Base-by-base conservation (phyloP, 805 yeast genomes). In the Candida suzukii region DNA sequence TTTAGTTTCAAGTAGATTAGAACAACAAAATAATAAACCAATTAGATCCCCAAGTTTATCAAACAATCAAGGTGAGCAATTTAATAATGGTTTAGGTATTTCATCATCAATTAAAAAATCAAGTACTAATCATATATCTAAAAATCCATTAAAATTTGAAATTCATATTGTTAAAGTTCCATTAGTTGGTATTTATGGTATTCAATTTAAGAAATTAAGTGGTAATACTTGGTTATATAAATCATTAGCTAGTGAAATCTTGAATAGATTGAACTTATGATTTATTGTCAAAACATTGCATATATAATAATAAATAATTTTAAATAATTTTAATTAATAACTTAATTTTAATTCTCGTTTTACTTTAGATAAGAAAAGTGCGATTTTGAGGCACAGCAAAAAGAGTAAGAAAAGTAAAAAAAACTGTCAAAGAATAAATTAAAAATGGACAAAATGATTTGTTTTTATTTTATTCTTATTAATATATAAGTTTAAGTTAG, bases 151-250 rank as follows among this genome's bases (percentile, higher is more conserved):
- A 54, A 80, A 83, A 54, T 90, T 90, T 62, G 97, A 91, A 58
- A 85, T 91, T 47, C 88, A 85, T 58, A 80, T 90, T 47, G 97
- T 90, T 32, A 88, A 88, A 58, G 95, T 90, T 37, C 95, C 96
- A 36, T 72, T 90, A 49, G 84, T 90, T 41, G 88, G 95, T 4
- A 69, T 91, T 45, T 88, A 84, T 49, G 98, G 98, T 62, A 90
- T 90, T 37, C 97, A 91, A 60, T 88, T 90, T 68, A 91, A 91
- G 71, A 90, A 90, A 59, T 73, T 90, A 25, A 74, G 85, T 43
- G 98, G 98, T 54, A 88, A 91, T 59, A 87, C 96, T 2, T 90
- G 97, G 97, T 77, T 83, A 65, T 90, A 90, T 65, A 90, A 91
- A 67, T 81, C 88, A 10, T 69, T 90, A 56, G 97, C 97, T 2